phyloP scores from a whole-genome alignment of 441 rosid genomes.

The Rhodomyrtus psidioides region DNA sequence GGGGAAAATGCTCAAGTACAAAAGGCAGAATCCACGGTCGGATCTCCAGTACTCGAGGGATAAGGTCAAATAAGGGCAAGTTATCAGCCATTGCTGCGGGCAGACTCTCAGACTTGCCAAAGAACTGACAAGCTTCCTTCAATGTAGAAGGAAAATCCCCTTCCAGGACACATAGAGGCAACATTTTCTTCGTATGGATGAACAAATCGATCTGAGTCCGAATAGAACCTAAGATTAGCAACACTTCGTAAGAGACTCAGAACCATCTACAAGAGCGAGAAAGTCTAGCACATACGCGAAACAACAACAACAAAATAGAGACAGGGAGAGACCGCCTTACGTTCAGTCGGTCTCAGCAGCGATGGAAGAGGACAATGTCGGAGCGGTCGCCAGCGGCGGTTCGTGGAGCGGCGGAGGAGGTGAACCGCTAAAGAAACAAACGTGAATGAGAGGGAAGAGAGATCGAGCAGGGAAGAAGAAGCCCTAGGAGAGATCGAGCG shows the following conservation, averaged over 20 bases:
- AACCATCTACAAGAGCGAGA: background rate
- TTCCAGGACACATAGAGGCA: background rate
- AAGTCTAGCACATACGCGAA: too few species aligned
- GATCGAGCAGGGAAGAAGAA: too few species aligned
- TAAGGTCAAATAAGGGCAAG: background rate
- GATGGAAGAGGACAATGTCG: background rate
- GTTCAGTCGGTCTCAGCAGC: too few species aligned
- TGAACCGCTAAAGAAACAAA: background rate
- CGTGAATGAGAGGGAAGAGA: too few species aligned
- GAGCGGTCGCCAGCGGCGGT: background rate
- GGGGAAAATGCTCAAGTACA: background rate
- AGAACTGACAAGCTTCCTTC: background rate
- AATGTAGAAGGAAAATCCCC: background rate
- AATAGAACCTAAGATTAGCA: background rate
- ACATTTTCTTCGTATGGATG: background rate
- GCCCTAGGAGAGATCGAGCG: too few species aligned
- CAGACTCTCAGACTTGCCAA: background rate
- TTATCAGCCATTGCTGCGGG: background rate
- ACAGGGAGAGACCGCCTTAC: background rate
- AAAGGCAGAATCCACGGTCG: background rate
- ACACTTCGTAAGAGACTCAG: background rate
- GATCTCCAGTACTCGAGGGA: background rate
- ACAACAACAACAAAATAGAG: background rate
- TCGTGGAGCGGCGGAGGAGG: background rate
- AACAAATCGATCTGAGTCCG: background rate